Conservation (phyloP, 169 alveolate species). For the Plasmodium ovale region DNA sequence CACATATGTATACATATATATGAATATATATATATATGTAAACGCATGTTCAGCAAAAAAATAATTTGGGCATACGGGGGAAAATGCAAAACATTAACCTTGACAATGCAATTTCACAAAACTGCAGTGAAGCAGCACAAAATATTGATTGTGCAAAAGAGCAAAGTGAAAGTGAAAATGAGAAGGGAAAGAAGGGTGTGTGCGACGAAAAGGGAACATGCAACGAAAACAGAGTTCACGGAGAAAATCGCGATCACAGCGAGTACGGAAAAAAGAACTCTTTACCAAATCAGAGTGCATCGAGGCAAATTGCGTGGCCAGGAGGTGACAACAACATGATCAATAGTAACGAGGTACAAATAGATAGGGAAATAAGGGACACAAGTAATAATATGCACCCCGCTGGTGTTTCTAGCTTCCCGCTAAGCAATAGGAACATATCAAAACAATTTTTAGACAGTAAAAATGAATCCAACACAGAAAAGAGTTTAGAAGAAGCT, state of each 20-base stretch:
- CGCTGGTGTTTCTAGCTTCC: neutral
- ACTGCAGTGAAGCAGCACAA: neutral
- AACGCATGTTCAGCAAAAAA: slow-evolving; percentile 1
- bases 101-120: slow-evolving; percentile 36
- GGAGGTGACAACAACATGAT: slow-evolving; percentile 7
- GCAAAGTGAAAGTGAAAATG: neutral
- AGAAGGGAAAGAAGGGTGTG: neutral
- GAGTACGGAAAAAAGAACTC: slow-evolving; percentile 8
- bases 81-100: slow-evolving; percentile 42
- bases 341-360: slow-evolving; percentile 2
- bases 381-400: neutral
- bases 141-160: slow-evolving; percentile 8
- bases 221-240: neutral
- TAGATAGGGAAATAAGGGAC: slow-evolving; percentile 10
- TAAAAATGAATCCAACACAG: slow-evolving; percentile 39
- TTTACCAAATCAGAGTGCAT: slow-evolving; percentile 6
- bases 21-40: slow-evolving; percentile 1
- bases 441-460: slow-evolving; percentile 16
- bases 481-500: slow-evolving; percentile 64
- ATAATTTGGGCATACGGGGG: neutral
- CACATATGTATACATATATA: no score
- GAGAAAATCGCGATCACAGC: neutral
- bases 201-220: neutral
- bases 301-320: slow-evolving; percentile 1
- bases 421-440: slow-evolving; percentile 10